A percentile compares a stretch with the other conserved stretches of the same genome.
Conservation (phyloP, 2,329 filamentous ascomycete genomes). For the Elsinoe perseae region DNA sequence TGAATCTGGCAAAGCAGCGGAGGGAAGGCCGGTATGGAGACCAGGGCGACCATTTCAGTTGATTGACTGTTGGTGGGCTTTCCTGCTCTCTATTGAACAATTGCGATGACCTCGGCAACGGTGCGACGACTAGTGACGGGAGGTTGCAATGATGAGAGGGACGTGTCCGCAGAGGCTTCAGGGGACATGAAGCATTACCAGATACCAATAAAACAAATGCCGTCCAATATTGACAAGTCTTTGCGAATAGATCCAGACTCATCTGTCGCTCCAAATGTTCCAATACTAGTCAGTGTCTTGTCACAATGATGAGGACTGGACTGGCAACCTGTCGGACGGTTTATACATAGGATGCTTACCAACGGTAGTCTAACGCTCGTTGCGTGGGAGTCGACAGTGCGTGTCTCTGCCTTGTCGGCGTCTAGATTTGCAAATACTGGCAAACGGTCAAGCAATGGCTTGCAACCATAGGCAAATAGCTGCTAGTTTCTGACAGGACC, state of each 20-base stretch:
- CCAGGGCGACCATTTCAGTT: constrained; percentile 58
- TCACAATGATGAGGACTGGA: neutral
- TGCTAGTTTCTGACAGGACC: constrained; percentile 5
- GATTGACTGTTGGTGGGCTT: constrained; percentile 21
- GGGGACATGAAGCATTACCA: neutral
- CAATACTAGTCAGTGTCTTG: neutral
- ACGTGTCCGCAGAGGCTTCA: neutral
- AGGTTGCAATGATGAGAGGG: neutral
- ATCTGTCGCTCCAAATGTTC: neutral
- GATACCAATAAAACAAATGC: neutral
- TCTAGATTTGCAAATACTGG: constrained; percentile 17
- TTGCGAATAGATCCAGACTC: neutral
- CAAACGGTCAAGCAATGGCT: constrained; percentile 15
- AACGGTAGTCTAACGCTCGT: constrained; percentile 10
- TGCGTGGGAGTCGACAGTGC: constrained; percentile 12
- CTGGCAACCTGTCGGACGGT: constrained; percentile 6
- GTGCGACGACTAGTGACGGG: neutral
- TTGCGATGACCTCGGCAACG: constrained; percentile 10
- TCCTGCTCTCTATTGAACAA: neutral
- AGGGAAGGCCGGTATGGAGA: constrained; percentile 51
- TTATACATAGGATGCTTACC: constrained; percentile 14
- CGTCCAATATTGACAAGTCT: neutral
- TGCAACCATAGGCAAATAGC: constrained; percentile 17
- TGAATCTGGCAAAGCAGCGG: constrained; percentile 42
- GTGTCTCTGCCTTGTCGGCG: constrained; percentile 13